Conservation (phyloP, 768 basidiomycete species). For the Boletellus ananiceps region DNA sequence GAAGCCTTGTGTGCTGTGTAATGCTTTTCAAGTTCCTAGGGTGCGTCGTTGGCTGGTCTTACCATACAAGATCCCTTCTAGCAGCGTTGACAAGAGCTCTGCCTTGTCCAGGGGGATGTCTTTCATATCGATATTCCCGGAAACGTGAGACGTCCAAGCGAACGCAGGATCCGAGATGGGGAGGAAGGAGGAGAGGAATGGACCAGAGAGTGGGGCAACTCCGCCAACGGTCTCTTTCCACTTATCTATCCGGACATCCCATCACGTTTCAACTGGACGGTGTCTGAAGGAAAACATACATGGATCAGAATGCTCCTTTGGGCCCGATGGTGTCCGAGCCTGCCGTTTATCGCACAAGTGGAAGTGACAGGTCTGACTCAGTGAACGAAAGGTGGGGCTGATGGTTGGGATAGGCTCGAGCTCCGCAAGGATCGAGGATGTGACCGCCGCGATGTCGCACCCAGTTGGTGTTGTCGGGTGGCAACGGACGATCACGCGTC, state of each 20-base stretch:
- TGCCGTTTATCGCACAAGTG: no score
- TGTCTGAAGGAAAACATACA: neutral
- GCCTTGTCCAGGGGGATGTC: conserved; percentile 1
- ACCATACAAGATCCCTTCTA: conserved; percentile 14
- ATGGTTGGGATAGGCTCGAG: neutral
- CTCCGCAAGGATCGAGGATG: neutral
- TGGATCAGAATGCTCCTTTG: neutral
- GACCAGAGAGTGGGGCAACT: neutral
- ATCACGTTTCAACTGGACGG: neutral
- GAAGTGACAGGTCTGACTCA: neutral
- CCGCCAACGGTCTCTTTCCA: neutral
- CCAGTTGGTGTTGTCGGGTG: neutral
- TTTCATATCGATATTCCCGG: neutral
- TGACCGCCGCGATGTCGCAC: neutral
- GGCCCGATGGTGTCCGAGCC: neutral
- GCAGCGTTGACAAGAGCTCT: conserved; percentile 4
- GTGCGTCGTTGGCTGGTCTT: neutral
- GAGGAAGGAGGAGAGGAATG: neutral
- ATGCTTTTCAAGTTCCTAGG: neutral
- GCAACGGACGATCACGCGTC: neutral
- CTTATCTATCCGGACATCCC: neutral
- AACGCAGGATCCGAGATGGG: neutral
- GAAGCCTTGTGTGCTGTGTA: conserved; percentile 20
- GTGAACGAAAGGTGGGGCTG: neutral
- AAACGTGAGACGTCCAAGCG: neutral